Evolutionary conservation across 345 rosid species (phyloP), one percentile per base, ranked within the genome.

Genomic region (Streptanthus diversifolius): DNA sequence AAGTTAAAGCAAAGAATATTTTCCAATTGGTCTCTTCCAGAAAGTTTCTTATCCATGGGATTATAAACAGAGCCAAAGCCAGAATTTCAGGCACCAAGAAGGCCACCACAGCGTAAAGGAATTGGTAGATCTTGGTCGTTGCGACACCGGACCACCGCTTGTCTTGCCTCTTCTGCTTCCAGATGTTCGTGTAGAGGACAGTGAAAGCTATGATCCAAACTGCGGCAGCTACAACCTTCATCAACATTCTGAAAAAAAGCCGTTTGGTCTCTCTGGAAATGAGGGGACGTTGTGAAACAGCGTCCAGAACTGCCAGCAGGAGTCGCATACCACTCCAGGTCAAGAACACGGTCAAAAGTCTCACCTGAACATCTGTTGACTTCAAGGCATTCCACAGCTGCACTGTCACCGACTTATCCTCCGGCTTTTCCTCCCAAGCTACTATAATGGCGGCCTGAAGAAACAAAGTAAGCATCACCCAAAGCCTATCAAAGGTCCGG

Each of bases 1-100:
- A 90, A 7, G 93, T 79, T 49, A 88, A 55, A 53, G 82, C 55
- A 69, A 85, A 85, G 79, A 83, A 86, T 68, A 90, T 80, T 63
- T 77, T 90, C 99, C 99, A 95, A 58, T 93, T 87, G 43, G 87
- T 86, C 81, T 77, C 90, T 85, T 93, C 98, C 19, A 93, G 77
- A 71, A 93, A 89, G 68, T 93, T 93, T 84, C 96, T 83, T 27
- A 93, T 79, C 97, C 96, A 93, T 21, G 98, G 98, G 70, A 93
- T 43, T 17, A 93, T 13, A 79, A 93, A 86, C 71, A 93, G 74
- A 40, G 80, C 93, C 81, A 88, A 12, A 13, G 98, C 98, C 83
- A 93, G 64, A 19, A 91, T 37, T 78, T 93, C 98, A 0, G 98
- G 97, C 62, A 83, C 33, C 41, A 88, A 66, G 76, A 88, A 95